phyloP scores from a whole-genome alignment of 1,139 yeast species.

The Yamadazyma dendronema region DNA sequence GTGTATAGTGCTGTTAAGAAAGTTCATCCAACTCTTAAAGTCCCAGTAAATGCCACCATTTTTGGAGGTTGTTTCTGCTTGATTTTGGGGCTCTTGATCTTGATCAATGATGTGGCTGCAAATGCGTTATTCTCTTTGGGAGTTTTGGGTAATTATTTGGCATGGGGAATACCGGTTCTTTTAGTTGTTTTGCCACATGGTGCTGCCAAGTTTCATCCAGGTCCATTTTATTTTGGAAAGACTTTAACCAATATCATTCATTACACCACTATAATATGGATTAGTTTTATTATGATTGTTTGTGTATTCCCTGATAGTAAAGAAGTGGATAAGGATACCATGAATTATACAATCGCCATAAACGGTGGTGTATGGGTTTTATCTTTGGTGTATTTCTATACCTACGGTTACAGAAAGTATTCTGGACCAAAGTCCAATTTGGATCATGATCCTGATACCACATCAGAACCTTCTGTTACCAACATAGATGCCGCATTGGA shows the following conservation, averaged over 20 bases:
- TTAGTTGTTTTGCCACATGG: constrained; percentile 43
- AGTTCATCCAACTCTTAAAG: constrained; percentile 50
- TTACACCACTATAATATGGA: constrained; percentile 26
- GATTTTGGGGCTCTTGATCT: constrained; percentile 54
- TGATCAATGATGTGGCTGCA: constrained; percentile 59
- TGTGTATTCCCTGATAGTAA: constrained; percentile 38
- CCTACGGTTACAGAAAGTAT: constrained; percentile 28
- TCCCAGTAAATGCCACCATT: constrained; percentile 59
- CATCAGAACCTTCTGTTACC: background rate
- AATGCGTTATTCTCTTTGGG: constrained; percentile 53
- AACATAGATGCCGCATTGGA: background rate
- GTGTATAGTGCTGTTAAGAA: constrained; percentile 45
- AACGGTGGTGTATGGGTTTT: constrained; percentile 37
- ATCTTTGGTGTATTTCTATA: constrained; percentile 26
- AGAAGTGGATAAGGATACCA: constrained; percentile 25
- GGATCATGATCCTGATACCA: background rate
- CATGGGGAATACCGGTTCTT: constrained; percentile 43
- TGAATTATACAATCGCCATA: constrained; percentile 38
- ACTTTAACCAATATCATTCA: constrained; percentile 37
- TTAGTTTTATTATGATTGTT: constrained; percentile 31
- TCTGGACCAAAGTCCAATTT: constrained; percentile 40
- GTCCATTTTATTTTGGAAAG: constrained; percentile 60
- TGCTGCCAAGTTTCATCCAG: constrained; percentile 51
- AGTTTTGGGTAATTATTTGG: constrained; percentile 43
- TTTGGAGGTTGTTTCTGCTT: constrained; percentile 50